A percentile compares a stretch with the other conserved stretches of the same genome.
phyloP scores from a whole-genome alignment of 192 early-diverging fungal genomes.

The Obelidium mucronatum region DNA sequence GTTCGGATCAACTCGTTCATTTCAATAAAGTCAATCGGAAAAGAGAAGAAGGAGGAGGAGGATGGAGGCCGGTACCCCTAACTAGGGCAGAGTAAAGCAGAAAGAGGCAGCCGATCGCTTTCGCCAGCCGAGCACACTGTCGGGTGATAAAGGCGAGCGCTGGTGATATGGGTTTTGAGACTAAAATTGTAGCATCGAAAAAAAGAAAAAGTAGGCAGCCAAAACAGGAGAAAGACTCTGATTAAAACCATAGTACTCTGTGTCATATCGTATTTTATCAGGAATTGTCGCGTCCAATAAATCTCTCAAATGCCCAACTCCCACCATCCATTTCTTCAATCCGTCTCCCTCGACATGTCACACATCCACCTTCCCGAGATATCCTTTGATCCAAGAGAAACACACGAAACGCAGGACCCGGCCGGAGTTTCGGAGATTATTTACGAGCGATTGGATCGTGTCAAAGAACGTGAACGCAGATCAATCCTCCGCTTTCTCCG shows the following conservation, averaged over 20 bases:
- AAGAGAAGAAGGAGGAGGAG: background rate
- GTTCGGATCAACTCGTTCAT: slow-evolving; percentile 21
- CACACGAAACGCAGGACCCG: slow-evolving; percentile 24
- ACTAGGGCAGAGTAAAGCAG: background rate
- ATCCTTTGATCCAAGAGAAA: slow-evolving; percentile 21
- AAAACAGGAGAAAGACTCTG: background rate
- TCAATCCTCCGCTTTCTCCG: slow-evolving; percentile 12
- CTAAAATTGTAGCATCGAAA: background rate
- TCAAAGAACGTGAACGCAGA: slow-evolving; percentile 22
- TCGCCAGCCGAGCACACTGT: background rate
- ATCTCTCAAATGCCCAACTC: background rate
- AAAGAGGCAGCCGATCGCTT: background rate
- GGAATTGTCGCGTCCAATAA: background rate
- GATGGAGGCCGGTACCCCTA: background rate
- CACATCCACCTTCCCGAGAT: slow-evolving; percentile 14
- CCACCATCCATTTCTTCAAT: background rate
- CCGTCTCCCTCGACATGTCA: background rate
- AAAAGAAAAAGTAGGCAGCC: background rate
- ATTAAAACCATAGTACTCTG: background rate
- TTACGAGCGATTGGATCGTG: slow-evolving; percentile 16
- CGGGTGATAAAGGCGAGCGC: background rate
- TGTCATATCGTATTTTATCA: background rate
- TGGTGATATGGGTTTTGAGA: background rate
- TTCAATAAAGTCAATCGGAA: too few relatives aligned
- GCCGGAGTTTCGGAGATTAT: slow-evolving; percentile 3